Conservation (phyloP, 345 rosid species). For the Pugionium dolabratum region DNA sequence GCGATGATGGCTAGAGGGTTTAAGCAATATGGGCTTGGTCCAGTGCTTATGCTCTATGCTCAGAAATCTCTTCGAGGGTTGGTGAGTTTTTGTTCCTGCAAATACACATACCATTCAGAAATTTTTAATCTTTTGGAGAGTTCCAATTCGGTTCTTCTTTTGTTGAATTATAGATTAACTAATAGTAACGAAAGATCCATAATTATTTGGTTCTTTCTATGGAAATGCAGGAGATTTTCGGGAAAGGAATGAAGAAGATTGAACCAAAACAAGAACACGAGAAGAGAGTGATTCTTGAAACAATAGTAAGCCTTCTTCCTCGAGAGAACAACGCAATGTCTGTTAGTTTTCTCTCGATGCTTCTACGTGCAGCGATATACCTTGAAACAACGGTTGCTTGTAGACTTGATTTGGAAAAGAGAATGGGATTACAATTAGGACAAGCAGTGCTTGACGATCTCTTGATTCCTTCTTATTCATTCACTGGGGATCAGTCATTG, state of each 20-base stretch:
- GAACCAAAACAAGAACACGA: slow-evolving; percentile 78
- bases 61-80: slow-evolving; percentile 91
- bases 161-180: no score
- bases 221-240: slow-evolving; percentile 69
- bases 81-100: slow-evolving; percentile 56
- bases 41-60: slow-evolving; percentile 90
- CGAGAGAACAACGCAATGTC: slow-evolving; percentile 78
- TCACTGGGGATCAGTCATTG: slow-evolving; percentile 65
- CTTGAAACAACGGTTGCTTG: slow-evolving; percentile 95
- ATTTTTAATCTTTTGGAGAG: not conserved
- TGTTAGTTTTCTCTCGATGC: slow-evolving; percentile 87
- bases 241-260: slow-evolving; percentile 75
- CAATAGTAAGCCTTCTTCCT: slow-evolving; percentile 86
- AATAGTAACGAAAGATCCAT: no score
- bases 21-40: slow-evolving; percentile 83
- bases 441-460: slow-evolving; percentile 89
- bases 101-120: not conserved
- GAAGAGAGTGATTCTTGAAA: slow-evolving; percentile 85
- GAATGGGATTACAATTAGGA: slow-evolving; percentile 76
- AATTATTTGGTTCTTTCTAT: not conserved
- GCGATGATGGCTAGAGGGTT: slow-evolving; percentile 89
- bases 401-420: slow-evolving; percentile 85
- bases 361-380: slow-evolving; percentile 80
- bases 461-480: slow-evolving; percentile 75
- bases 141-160: no score